Evolutionary conservation across 2,329 filamentous ascomycete genomes (phyloP), one percentile per base, ranked within the genome.

Genomic region (Colletotrichum sansevieriae): DNA sequence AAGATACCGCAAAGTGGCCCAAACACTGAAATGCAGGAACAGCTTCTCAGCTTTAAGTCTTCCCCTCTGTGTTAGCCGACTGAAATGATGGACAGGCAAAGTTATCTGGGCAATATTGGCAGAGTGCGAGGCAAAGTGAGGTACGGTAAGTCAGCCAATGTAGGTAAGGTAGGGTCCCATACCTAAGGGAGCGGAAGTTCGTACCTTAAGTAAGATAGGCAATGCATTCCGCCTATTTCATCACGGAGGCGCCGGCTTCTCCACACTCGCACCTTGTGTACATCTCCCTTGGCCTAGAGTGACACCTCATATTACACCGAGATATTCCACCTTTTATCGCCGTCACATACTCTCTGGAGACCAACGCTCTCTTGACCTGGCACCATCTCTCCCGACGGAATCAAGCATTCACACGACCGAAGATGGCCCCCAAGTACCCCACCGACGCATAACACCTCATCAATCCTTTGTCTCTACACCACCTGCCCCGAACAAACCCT

Each of bases 161-260:
- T 29, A 7, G 39, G 29, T 29, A 7, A 29, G 29, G 6, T 29
- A 29, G 7, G 2, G 29, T 29, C 7, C 4, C 25, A 2, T 29
- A 9, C 3, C 3, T 1, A 6, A 12, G 37, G 37, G 13, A 39
- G 37, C 11, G 11, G 8, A 22, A 55, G 13, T 20, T 29, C 2
- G 29, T 29, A 29, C 29, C 29, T 29, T 29, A 29, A 20, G 18
- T 56, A 57, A 37, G 54, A 3, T 20, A 25, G 20, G 13, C 18
- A 56, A 41, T 18, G 52, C 13, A 18, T 22, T 20, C 18, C 39
- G 20, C 37, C 54, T 13, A 44, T 29, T n/a, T 56, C 20, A 56
- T 56, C 54, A 43, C 54, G 54, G 54, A 57, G 54, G 54, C 37
- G 20, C 54, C 54, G 54, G 54, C 54, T 57, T 39, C 29, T 20